Evolutionary conservation across 1,284 basidiomycete species (phyloP), one percentile per base, ranked within the genome.

Genomic region (Cutaneotrichosporon dermatis): DNA sequence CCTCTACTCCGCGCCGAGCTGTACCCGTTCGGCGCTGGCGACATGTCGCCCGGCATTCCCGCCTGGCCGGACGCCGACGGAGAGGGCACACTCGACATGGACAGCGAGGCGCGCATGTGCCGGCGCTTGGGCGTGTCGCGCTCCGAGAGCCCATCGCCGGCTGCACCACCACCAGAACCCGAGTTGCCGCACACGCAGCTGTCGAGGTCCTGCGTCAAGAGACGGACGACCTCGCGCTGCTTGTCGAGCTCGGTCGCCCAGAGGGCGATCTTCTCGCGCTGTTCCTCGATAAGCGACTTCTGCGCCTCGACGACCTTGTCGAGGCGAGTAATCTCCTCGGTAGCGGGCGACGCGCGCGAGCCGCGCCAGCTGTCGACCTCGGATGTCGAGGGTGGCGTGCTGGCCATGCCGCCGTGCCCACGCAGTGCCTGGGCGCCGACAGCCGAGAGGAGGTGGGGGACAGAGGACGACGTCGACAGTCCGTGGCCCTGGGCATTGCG

Each of bases 251-350:
- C 69, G 68, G 67, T 67, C 12, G 69, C 64, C 76, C 76, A 79
- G 44, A 67, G 60, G 51, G 66, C 63, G 41, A 79, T 75, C 68
- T 75, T 76, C 60, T 66, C 66, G 54, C 71, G 62, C 62, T 77
- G 71, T 52, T 76, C 74, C 11, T 71, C 70, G 37, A 77, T 77
- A 34, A 76, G 64, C 4, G 57, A 65, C 62, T 74, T 68, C 59
- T 76, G 73, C 16, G 69, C 67, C 37, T 72, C 70, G 39, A 79
- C 69, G 10, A 77, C 69, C 64, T 70, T 75, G 61, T 76, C 76
- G 55, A 77, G 65, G 48, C 67, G 55, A 12, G 70, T 68, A 44
- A 76, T 70, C 57, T 76, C 71, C 13, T 72, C 73, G 25, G 25
- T 25, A 25, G 25, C 25, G 25, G 25, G 25, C 2, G 43, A 48